A percentile compares a stretch with the other conserved stretches of the same genome.
phyloP scores from a whole-genome alignment of 2,329 filamentous ascomycete genomes.

The Neophaeococcomyces mojaviensis region DNA sequence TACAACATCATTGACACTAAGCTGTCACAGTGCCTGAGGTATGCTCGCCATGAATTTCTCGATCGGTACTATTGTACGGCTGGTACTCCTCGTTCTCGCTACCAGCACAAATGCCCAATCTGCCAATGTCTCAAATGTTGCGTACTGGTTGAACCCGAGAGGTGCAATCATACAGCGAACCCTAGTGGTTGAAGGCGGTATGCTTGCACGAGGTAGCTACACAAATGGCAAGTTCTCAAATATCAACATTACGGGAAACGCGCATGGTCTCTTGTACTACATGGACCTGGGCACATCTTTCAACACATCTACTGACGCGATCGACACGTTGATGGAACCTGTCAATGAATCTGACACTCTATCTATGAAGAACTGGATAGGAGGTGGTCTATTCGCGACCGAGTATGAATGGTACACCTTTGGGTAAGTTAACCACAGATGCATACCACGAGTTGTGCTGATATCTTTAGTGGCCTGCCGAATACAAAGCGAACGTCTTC shows the following conservation, averaged over 20 bases:
- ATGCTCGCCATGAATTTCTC: too few species aligned
- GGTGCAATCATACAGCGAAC: background rate
- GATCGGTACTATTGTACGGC: too few species aligned
- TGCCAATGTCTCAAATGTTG: background rate
- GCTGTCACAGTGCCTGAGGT: too few species aligned
- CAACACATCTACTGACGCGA: background rate
- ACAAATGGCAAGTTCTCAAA: constrained; percentile 7
- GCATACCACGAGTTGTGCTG: background rate
- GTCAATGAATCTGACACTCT: constrained; percentile 43
- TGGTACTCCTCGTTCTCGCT: background rate
- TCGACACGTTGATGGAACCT: background rate
- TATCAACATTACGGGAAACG: constrained; percentile 39
- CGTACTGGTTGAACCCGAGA: background rate
- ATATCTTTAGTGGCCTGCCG: background rate
- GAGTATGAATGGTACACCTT: constrained; percentile 57
- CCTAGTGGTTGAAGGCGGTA: constrained; percentile 1
- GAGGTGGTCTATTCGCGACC: constrained; percentile 60
- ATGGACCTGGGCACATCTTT: constrained; percentile 55
- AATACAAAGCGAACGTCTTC: background rate
- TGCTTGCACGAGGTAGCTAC: constrained; percentile 2
- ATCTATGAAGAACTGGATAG: constrained; percentile 47
- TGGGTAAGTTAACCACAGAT: constrained; percentile 35
- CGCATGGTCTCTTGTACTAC: constrained; percentile 46
- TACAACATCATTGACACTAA: too few species aligned
- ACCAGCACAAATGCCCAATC: background rate